Base-by-base conservation (phyloP, 345 rosid genomes). In the Eucalyptus curtisii region DNA sequence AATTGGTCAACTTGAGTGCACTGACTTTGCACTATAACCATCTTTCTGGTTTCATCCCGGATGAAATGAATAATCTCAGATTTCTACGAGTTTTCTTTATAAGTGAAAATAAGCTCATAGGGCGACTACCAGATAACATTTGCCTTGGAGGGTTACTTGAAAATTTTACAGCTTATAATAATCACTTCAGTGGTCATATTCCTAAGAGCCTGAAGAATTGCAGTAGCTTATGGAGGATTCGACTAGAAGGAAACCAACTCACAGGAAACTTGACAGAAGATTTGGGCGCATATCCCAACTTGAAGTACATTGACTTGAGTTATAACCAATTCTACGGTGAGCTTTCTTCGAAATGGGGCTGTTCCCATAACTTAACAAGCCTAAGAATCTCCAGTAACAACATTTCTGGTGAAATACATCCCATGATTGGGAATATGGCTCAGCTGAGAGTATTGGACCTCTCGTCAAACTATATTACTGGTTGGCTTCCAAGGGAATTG, bases 151-250 rank as follows among this genome's bases (percentile, higher is more conserved):
- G 87, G 27, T 17, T 2, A 15, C 89, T 92, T 0, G 1, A 2
- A 6, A 1, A 31, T 42, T 15, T 91, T 3, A 15, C 25, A 4
- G 84, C 22, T 1, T 1, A 5, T 4, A 20, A 82, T 53, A 91
- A 91, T 53, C 33, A 76, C 44, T 86, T 92, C 66, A 31, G 44
- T 4, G 93, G 91, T 33, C 50, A 44, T 13, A 49, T 90, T 55
- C 90, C 92, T 8, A 87, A 47, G 33, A 88, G 88, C 86, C 30
- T 87, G 44, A 87, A 80, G 89, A 90, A 89, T 49, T 92, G 93
- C 80, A 90, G 88, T 22, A 88, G 85, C 68, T 80, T 92, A 86
- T 1, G 2, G 5, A 88, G 91, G 37, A 66, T 87, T 22, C 85
- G 89, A 42, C 90, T 92, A 20, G 79, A 90, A 1, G 19, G 84